Base-by-base conservation (phyloP, 257 asterid species). In the Gardenia jasminoides region DNA sequence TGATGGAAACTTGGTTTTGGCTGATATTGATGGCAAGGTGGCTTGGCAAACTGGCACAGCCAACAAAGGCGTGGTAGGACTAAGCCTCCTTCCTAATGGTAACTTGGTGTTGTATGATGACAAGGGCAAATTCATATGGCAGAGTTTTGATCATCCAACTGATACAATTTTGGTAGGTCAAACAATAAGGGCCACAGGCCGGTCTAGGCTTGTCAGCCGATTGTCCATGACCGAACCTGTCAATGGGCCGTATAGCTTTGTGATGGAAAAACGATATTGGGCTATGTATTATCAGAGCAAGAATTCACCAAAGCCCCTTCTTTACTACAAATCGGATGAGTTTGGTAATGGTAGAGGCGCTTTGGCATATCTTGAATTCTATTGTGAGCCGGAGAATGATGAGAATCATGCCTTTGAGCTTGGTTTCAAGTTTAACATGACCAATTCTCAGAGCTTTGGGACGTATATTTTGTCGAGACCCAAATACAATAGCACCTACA, bases 401-500 rank as follows among this genome's bases (percentile, higher is more conserved):
- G 67, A 26, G 9, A 85, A 76, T 48, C 65, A 70, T 62, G 88
- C 88, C 10, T 90, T 80, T 22, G 92, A 84, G 81, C 84, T 87
- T 4, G 88, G 87, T 17, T 85, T 85, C 66, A 0, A 2, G 20
- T 66, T 19, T 54, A 83, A 87, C 80, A 24, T 82, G 65, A 79
- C 85, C 64, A 80, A 66, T 43, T 83, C 87, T 0, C 68, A 70
- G 0, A 84, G 83, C 48, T 81, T 9, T 0, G 86, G 88, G 24
- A 43, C 87, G 1, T 72, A 52, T 16, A 71, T 84, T 11, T 22
- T 88, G 20, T 19, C 87, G 10, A 80, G 87, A 74, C 89, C 89
- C 44, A 88, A 86, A 80, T 88, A 85, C 76, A 88, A 86, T 28
- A 78, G 75, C 56, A 87, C 85, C 4, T 86, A 82, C 67, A 80